Evolutionary conservation across 345 rosid species (phyloP), one percentile per base, ranked within the genome.

Genomic region (Ceriops tagal): DNA sequence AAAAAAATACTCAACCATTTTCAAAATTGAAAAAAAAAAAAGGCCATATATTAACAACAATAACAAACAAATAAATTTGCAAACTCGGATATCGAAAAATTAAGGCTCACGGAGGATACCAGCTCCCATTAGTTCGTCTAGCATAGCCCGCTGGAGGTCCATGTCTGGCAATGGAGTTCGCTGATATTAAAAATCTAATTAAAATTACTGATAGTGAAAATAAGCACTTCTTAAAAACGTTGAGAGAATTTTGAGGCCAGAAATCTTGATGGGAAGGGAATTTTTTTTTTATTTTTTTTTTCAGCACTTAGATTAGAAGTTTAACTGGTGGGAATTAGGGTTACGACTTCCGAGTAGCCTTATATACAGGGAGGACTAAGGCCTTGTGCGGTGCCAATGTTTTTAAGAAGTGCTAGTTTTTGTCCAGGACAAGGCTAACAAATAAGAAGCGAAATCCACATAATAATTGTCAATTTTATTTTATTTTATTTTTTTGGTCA

Each of bases 91-190:
- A 31, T 49, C 5, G 31, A 49, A 26, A 9, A 20, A 22, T 21
- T 43, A 61, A 52, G 18, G 30, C 19, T 63, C 18, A 31, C 53
- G 66, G 31, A n/a, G 30, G 27, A 62, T 73, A 95, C 98, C 96
- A 65, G 98, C 80, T 24, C 99, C 99, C 97, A 95, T 95, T 53
- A 95, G 97, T 79, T 92, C 99, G 74, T 95, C 99, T 7, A 92
- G 83, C 76, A 95, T 77, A 71, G 99, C 99, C 75, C 99, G 84
- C 69, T 92, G 99, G 58, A 96, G 93, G 80, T 95, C 98, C 99
- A 92, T 90, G 60, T 62, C 47, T 58, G 35, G 5, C n/a, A 58
- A 57, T 32, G 31, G 55, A 58, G 27, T 20, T 10, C n/a, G 3
- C 58, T n/a, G 58, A 53, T 60, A 26, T 6, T 34, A 20, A 11